Conservation (phyloP, 352 stramenopile genomes). For the Phytopythium helicoides region DNA sequence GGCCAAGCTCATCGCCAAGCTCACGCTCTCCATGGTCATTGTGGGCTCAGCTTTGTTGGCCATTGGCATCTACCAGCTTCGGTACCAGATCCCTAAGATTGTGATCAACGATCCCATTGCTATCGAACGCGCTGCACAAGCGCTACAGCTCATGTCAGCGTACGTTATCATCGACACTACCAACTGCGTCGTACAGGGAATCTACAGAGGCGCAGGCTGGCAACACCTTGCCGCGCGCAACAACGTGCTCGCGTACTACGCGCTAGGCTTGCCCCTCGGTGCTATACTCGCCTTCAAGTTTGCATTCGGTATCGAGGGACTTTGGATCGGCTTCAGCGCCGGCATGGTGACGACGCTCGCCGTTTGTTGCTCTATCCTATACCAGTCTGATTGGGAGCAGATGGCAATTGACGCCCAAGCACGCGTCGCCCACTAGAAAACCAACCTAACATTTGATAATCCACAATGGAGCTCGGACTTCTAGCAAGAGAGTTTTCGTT, state of each 20-base stretch:
- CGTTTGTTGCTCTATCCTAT: conserved; percentile 46
- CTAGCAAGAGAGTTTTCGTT: too few relatives aligned
- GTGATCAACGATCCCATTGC: conserved; percentile 37
- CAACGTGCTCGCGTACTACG: conserved; percentile 77
- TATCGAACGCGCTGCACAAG: conserved; percentile 34
- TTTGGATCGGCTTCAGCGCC: conserved; percentile 77
- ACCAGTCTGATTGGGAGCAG: conserved; percentile 54
- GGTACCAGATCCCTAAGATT: conserved; percentile 35
- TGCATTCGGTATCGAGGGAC: conserved; percentile 46
- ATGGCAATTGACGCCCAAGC: conserved; percentile 49
- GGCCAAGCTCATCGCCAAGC: conserved; percentile 43
- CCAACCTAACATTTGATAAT: not conserved
- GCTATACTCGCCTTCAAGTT: conserved; percentile 52
- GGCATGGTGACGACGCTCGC: conserved; percentile 44
- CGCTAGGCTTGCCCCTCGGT: conserved; percentile 64
- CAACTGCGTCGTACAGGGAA: conserved; percentile 69
- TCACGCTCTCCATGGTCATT: conserved; percentile 33
- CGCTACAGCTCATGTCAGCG: conserved; percentile 56
- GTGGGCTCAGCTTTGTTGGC: conserved; percentile 30
- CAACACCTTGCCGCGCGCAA: conserved; percentile 65
- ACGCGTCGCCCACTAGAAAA: conserved; percentile 32
- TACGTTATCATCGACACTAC: conserved; percentile 71
- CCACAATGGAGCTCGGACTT: not conserved
- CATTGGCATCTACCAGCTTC: conserved; percentile 30
- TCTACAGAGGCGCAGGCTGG: conserved; percentile 62